Evolutionary conservation across 805 yeast genomes (phyloP).

Genomic region (Schwanniomyces pseudopolymorphus): DNA sequence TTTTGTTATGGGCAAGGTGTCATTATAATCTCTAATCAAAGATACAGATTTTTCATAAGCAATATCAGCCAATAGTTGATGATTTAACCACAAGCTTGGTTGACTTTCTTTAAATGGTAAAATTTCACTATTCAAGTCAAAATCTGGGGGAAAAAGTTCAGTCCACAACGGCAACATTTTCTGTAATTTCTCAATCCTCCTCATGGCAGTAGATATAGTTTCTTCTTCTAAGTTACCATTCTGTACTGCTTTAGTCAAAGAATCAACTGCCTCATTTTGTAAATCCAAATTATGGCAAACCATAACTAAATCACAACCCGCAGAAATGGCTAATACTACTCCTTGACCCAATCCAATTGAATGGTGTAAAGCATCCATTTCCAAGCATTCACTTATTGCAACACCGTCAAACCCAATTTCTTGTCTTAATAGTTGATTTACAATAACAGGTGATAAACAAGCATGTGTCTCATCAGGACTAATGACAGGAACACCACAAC

Average conservation of each 20-base stretch:
- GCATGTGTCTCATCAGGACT: constrained; percentile 64
- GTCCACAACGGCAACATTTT: constrained; percentile 44
- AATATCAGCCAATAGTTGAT: constrained; percentile 39
- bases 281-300: constrained; percentile 56
- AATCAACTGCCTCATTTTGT: constrained; percentile 56
- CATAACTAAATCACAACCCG: constrained; percentile 64
- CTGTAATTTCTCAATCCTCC: constrained; percentile 46
- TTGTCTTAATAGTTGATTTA: constrained; percentile 49
- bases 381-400: constrained; percentile 59
- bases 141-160: constrained; percentile 38
- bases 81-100: constrained; percentile 39
- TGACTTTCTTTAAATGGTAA: constrained; percentile 22
- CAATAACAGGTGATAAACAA: constrained; percentile 54
- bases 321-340: constrained; percentile 57
- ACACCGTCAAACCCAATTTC: constrained; percentile 56
- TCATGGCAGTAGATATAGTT: constrained; percentile 36
- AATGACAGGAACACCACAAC: constrained; percentile 63
- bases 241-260: constrained; percentile 35
- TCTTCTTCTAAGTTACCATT: constrained; percentile 46
- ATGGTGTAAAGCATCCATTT: constrained; percentile 61
- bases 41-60: constrained; percentile 56
- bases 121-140: constrained; percentile 20
- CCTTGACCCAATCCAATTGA: constrained; percentile 70
- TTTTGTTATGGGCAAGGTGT: constrained; percentile 48
- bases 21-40: constrained; percentile 52